These are phyloP conservation scores for Kappamyces sp. DNA, from an alignment of 192 early-diverging fungal genomes.

Conservation along the genomic window DNA sequence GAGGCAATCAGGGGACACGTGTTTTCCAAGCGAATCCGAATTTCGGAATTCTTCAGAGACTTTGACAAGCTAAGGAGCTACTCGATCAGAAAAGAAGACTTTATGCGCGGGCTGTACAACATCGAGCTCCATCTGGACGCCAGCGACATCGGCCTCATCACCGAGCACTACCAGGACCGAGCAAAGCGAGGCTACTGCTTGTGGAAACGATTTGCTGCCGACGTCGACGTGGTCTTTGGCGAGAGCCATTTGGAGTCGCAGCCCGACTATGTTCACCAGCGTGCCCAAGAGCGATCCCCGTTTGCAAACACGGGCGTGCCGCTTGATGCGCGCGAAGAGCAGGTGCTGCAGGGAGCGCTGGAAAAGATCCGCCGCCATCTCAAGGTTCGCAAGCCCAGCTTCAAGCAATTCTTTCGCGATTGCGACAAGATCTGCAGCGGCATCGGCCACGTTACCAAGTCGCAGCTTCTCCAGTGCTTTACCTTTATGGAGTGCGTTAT, in stretches of 20 bases:
- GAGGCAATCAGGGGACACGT: conserved; percentile 27
- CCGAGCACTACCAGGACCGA: conserved; percentile 32
- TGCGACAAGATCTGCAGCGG: conserved; percentile 42
- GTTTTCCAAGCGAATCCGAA: conserved; percentile 36
- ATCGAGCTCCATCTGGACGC: conserved; percentile 34
- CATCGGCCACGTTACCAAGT: conserved; percentile 46
- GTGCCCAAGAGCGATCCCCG: conserved; percentile 20
- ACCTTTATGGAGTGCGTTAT: conserved; percentile 38
- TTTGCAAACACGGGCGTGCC: conserved; percentile 18
- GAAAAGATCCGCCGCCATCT: conserved; percentile 34
- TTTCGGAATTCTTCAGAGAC: conserved; percentile 50
- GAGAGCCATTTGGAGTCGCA: conserved; percentile 35
- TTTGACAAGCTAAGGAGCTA: conserved; percentile 50
- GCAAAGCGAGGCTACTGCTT: conserved; percentile 25
- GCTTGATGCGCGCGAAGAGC: conserved; percentile 28
- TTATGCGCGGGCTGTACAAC: conserved; percentile 42
- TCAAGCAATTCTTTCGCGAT: conserved; percentile 54
- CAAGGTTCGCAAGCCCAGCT: conserved; percentile 33
- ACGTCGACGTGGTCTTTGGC: conserved; percentile 47
- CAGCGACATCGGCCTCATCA: conserved; percentile 31
- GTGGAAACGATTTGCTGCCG: conserved; percentile 46
- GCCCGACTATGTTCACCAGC: conserved; percentile 27
- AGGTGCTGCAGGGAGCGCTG: conserved; percentile 23
- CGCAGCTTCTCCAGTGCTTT: conserved; percentile 47
- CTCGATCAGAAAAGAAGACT: conserved; percentile 41